Percentiles rank a stretch among this genome's conserved stretches.
These are phyloP conservation scores for Ilex paraguariensis DNA, from an alignment of 305 asterid genomes.

Conservation along the genomic window DNA sequence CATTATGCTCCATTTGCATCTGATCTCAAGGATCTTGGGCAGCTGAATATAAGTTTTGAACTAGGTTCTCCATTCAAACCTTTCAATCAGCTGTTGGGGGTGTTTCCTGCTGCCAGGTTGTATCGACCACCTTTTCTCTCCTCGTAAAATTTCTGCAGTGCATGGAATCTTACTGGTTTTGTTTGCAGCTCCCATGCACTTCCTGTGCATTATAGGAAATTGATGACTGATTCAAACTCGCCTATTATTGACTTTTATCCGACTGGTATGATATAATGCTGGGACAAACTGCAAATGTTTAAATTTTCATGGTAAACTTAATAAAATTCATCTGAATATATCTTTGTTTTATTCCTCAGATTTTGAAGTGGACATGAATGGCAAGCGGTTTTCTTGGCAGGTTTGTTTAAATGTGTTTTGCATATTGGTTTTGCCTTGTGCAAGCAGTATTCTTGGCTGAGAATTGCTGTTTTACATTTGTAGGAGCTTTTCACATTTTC, in stretches of 20 bases:
- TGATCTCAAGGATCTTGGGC: constrained; percentile 78
- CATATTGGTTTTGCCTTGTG: not conserved
- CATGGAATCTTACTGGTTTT: constrained; percentile 24
- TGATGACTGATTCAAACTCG: constrained; percentile 93
- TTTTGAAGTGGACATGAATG: constrained; percentile 97
- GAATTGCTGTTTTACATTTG: not conserved
- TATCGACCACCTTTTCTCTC: constrained; percentile 5
- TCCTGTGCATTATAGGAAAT: constrained; percentile 72
- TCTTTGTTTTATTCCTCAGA: constrained; percentile 39
- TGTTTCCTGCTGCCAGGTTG: constrained; percentile 98
- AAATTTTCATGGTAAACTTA: no score
- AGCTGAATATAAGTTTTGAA: constrained; percentile 62
- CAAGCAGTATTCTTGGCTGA: no score
- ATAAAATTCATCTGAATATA: no score
- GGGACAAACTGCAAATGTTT: not conserved
- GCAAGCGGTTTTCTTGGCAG: constrained; percentile 97
- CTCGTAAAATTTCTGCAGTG: not conserved
- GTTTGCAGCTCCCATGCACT: constrained; percentile 91
- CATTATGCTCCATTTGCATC: constrained; percentile 99
- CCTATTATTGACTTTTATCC: constrained; percentile 94
- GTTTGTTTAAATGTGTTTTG: constrained; percentile 19
- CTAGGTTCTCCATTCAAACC: constrained; percentile 96
- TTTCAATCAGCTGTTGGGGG: constrained; percentile 90
- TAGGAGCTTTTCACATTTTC: not conserved
- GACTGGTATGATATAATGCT: constrained; percentile 40